Conservation (phyloP, 164 flowering plant genomes). For the Santalum album region DNA sequence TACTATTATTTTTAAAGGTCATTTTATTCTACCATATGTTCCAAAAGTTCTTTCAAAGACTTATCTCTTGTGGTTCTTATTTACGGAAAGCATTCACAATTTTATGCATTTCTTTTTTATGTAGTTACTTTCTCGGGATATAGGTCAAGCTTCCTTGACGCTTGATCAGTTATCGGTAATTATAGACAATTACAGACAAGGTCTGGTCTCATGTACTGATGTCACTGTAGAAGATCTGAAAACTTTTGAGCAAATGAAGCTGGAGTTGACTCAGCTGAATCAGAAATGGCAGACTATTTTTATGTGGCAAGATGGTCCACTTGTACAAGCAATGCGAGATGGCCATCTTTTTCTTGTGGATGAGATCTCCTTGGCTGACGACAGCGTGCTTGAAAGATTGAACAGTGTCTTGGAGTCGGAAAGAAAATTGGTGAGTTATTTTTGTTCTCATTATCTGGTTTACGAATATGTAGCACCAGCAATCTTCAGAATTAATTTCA, state of each 20-base stretch:
- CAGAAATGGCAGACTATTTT: constrained; percentile 79
- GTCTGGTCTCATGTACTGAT: constrained; percentile 20
- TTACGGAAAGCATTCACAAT: not conserved
- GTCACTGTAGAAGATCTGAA: constrained; percentile 37
- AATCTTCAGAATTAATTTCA: too few relatives aligned
- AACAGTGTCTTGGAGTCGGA: constrained; percentile 96
- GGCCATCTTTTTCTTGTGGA: constrained; percentile 89
- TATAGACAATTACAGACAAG: constrained; percentile 28
- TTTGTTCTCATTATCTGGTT: too few relatives aligned
- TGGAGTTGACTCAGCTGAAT: constrained; percentile 35
- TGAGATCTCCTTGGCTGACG: constrained; percentile 98
- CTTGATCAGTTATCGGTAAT: constrained; percentile 33
- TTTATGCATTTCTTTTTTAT: constrained; percentile 11
- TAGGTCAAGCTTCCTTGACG: constrained; percentile 49
- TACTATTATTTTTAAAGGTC: too few relatives aligned
- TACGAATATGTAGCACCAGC: too few relatives aligned
- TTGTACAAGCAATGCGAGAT: constrained; percentile 79
- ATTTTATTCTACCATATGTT: not conserved
- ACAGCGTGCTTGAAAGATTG: constrained; percentile 92
- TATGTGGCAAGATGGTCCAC: constrained; percentile 96
- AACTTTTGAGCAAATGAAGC: constrained; percentile 28
- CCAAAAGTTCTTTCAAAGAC: not conserved
- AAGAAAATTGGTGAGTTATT: constrained; percentile 58
- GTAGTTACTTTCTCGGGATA: constrained; percentile 63
- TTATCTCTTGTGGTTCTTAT: not conserved